Evolutionary conservation across 2,329 filamentous ascomycete species (phyloP).

Genomic region (Ramularia collo-cygni): DNA sequence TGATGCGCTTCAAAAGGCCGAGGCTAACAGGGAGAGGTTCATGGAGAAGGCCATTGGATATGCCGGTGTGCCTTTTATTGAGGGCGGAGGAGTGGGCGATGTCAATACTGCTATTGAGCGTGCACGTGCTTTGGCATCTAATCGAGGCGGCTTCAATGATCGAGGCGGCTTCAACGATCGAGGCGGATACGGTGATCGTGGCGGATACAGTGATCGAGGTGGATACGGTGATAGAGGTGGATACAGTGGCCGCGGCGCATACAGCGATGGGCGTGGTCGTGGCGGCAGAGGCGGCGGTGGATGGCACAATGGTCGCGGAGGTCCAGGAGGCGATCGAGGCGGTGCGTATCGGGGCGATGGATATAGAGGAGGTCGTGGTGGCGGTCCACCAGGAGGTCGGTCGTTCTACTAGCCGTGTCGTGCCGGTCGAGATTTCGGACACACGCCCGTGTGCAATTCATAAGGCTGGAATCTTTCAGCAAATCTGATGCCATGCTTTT

Average conservation of each 20-base stretch:
- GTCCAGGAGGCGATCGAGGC: neutral
- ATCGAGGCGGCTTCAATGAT: slow-evolving; percentile 2
- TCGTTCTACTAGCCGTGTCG: neutral
- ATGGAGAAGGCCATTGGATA: slow-evolving; percentile 17
- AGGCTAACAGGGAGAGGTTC: slow-evolving; percentile 15
- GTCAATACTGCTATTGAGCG: slow-evolving; percentile 17
- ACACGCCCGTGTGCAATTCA: no score
- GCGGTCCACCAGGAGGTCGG: no score
- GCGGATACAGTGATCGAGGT: neutral
- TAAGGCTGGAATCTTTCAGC: no score
- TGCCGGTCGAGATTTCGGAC: neutral
- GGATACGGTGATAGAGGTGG: neutral
- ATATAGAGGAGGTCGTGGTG: neutral
- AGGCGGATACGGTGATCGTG: slow-evolving; percentile 1
- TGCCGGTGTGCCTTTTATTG: slow-evolving; percentile 11
- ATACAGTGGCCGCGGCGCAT: neutral
- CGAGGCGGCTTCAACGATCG: slow-evolving; percentile 5
- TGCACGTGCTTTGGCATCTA: slow-evolving; percentile 15
- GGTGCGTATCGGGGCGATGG: neutral
- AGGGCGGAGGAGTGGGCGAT: slow-evolving; percentile 7
- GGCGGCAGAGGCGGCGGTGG: neutral
- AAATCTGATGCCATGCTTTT: no score
- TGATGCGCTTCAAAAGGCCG: slow-evolving; percentile 20
- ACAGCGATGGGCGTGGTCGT: neutral
- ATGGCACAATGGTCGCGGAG: neutral